A percentile compares a stretch with the other conserved stretches of the same genome.
These are phyloP conservation scores for Exserohilum rostratum DNA, from an alignment of 2,329 filamentous ascomycete genomes.

Conservation along the genomic window DNA sequence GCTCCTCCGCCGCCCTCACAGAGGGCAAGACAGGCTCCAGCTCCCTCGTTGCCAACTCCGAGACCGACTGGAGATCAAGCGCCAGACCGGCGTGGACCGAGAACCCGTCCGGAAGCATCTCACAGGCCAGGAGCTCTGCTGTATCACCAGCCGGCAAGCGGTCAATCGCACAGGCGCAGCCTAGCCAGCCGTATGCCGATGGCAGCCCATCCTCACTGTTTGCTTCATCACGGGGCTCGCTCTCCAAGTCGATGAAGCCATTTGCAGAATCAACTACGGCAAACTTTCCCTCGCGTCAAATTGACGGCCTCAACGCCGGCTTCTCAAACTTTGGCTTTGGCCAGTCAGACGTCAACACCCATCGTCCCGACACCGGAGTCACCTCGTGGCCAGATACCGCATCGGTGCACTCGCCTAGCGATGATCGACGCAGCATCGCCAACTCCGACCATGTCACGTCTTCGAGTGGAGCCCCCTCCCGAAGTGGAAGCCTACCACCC, in stretches of 20 bases:
- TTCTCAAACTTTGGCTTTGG: constrained; percentile 44
- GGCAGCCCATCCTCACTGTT: constrained; percentile 35
- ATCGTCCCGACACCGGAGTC: constrained; percentile 33
- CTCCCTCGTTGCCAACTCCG: constrained; percentile 71
- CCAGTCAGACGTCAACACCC: constrained; percentile 37
- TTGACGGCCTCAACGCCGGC: constrained; percentile 40
- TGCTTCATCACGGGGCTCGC: constrained; percentile 29
- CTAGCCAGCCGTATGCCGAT: constrained; percentile 41
- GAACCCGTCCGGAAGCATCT: constrained; percentile 29
- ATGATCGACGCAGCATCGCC: constrained; percentile 50
- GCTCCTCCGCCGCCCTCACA: constrained; percentile 39
- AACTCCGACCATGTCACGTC: constrained; percentile 54
- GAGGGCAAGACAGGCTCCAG: constrained; percentile 70
- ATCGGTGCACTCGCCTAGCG: constrained; percentile 50
- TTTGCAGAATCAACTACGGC: constrained; percentile 41
- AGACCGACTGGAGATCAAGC: constrained; percentile 67
- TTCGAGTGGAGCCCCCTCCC: constrained; percentile 55
- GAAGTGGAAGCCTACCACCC: constrained; percentile 62
- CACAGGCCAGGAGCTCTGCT: constrained; percentile 46
- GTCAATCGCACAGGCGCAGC: constrained; percentile 45
- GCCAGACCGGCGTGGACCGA: constrained; percentile 66
- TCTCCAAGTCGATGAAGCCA: constrained; percentile 36
- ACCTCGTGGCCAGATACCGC: constrained; percentile 44
- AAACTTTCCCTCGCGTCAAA: constrained; percentile 41
- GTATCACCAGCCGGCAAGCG: constrained; percentile 48